Base-by-base conservation (phyloP, 73 alveolate species). In the Breviolum minutum region DNA sequence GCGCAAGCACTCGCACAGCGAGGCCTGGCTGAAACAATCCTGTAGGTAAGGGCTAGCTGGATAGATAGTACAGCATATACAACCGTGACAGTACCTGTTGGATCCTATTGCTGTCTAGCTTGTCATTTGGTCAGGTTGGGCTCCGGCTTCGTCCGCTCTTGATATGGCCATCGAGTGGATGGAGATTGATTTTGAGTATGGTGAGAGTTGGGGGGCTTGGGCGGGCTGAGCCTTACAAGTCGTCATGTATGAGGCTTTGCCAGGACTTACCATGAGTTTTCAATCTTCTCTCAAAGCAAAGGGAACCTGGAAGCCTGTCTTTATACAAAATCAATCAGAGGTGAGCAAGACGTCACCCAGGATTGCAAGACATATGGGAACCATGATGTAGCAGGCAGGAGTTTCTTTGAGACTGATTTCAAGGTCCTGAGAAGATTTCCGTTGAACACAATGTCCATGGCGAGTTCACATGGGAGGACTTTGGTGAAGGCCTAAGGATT, bases 381-480 rank as follows among this genome's bases (percentile, higher is more conserved):
- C 54, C 54, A 40, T 40, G 3, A 40, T 40, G 54, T 40, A 40
- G 54, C 54, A 19, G 86, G 54, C 54, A 19, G 86, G 63, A n/a
- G 6, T 29, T n/a, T n/a, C 86, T 11, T 13, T 16, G 63, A 13
- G n/a, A 29, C 14, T 60, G 24, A 6, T 13, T 32, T n/a, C 29
- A 13, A 71, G 87, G 97, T 63, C 63, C 97, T 8, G 87, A 90
- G 29, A 3, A 22, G 74, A 54, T 90, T 60, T 90, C 97, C 30
- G 97, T 90, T 22, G 64, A 90, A 64, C 97, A 90, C 88, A 90
- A 90, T 26, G 97, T 90, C 88, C 97, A 90, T 61, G 97, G 85
- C 6, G 97, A 90, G 63, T 74, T 30, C 76, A 90, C 97, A 7
- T 71, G 97, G 87, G 74, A 30, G 8, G 97, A 90, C 85, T 90